Evolutionary conservation across 176 grass and related monocot species (phyloP).

Genomic region (Ampelocalamus luodianensis): DNA sequence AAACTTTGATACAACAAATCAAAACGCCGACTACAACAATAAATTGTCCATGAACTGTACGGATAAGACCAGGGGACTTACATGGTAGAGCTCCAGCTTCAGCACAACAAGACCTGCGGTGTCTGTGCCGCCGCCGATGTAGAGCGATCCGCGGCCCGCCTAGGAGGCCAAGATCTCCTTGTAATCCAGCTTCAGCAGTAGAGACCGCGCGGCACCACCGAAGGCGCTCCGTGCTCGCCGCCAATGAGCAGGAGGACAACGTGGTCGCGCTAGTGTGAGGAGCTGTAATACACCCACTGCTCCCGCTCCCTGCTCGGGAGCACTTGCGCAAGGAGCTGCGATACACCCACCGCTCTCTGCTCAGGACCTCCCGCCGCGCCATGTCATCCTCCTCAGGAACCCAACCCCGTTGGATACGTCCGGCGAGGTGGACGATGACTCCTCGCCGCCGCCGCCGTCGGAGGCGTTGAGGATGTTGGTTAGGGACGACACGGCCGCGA

Average conservation of each 20-base stretch:
- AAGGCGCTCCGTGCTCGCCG: conserved; percentile 60
- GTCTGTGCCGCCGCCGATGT: conserved; percentile 52
- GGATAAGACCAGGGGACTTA: conserved; percentile 4
- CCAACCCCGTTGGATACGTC: conserved; percentile 11
- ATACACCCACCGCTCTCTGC: conserved; percentile 18
- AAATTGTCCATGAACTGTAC: not conserved
- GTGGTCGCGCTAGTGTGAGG: conserved; percentile 55
- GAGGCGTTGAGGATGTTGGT: conserved; percentile 73
- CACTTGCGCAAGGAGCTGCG: no score
- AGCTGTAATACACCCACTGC: conserved; percentile 83
- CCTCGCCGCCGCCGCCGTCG: no score
- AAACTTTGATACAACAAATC: no score
- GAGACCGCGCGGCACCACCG: conserved; percentile 23
- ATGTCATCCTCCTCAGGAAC: conserved; percentile 56
- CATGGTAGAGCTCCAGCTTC: conserved; percentile 49
- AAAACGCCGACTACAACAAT: no score
- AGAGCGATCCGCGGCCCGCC: conserved; percentile 79
- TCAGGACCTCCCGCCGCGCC: conserved; percentile 66
- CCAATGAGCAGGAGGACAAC: conserved; percentile 58
- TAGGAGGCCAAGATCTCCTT: conserved; percentile 76
- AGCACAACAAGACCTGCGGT: conserved; percentile 38
- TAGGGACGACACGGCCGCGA: conserved; percentile 63
- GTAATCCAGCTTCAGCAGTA: conserved; percentile 81
- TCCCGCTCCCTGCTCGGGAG: conserved; percentile 36
- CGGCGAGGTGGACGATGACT: conserved; percentile 45